phyloP scores from a whole-genome alignment of 768 basidiomycete species.

The Lentinula edodes region DNA sequence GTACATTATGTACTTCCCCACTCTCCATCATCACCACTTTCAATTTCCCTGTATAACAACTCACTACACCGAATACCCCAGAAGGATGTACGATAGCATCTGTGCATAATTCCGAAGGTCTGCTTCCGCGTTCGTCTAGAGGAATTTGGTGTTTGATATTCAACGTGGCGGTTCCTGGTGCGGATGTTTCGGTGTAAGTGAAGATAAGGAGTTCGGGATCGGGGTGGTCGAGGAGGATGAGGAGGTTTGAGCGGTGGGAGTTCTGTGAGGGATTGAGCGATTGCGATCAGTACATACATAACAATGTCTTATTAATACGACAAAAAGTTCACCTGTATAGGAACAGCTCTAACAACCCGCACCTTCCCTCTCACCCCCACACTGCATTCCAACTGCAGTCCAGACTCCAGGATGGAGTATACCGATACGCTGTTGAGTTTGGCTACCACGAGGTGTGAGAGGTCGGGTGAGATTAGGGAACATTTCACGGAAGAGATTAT shows the following conservation, averaged over 20 bases:
- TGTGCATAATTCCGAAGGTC: conserved; percentile 67
- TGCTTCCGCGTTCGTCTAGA: conserved; percentile 51
- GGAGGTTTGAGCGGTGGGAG: conserved; percentile 41
- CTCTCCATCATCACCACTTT: conserved; percentile 55
- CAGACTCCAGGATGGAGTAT: conserved; percentile 58
- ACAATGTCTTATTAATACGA: no score
- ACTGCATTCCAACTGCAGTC: conserved; percentile 50
- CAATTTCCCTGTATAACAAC: conserved; percentile 66
- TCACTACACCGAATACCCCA: conserved; percentile 54
- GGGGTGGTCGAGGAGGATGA: conserved; percentile 73
- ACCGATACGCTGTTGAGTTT: conserved; percentile 65
- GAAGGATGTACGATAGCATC: conserved; percentile 62
- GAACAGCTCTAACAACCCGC: conserved; percentile 48
- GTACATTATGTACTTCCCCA: conserved; percentile 57
- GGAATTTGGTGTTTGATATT: conserved; percentile 38
- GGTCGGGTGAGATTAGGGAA: no score
- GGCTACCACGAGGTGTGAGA: conserved; percentile 66
- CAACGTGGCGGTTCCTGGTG: conserved; percentile 30
- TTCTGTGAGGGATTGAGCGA: conserved; percentile 21
- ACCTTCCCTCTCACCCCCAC: conserved; percentile 70
- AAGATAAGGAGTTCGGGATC: conserved; percentile 69
- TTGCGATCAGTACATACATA: not conserved
- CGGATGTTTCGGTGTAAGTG: conserved; percentile 35
- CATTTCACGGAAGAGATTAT: conserved; percentile 68
- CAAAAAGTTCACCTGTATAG: conserved; percentile 40